Conservation (phyloP, 192 early-diverging fungal genomes). For the Coemansia umbellata region DNA sequence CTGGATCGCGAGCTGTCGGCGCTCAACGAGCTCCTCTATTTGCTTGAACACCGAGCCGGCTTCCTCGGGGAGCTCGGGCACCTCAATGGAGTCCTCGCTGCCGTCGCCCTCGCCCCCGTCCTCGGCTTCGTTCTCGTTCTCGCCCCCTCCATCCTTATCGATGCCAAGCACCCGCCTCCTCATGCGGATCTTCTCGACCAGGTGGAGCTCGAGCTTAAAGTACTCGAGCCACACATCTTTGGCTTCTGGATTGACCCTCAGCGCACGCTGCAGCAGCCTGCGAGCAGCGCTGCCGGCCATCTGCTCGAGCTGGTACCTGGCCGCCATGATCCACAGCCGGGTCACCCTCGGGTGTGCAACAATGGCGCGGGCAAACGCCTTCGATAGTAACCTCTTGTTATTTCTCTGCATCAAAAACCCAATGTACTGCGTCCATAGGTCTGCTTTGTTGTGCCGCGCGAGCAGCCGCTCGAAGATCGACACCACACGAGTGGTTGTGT, state of each 20-base stretch:
- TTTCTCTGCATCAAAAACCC: conserved; percentile 67
- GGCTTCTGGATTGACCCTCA: conserved; percentile 74
- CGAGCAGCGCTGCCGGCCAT: conserved; percentile 76
- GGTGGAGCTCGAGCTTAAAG: conserved; percentile 87
- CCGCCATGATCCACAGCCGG: conserved; percentile 88
- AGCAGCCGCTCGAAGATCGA: conserved; percentile 76
- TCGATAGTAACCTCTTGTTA: conserved; percentile 54
- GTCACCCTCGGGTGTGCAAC: conserved; percentile 79
- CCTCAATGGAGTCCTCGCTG: conserved; percentile 49
- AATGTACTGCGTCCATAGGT: conserved; percentile 92
- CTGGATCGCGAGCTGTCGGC: conserved; percentile 30
- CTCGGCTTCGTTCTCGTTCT: conserved; percentile 24
- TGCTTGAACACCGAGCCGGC: conserved; percentile 20
- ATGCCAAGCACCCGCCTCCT: conserved; percentile 78
- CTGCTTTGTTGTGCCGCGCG: conserved; percentile 73
- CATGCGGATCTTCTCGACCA: conserved; percentile 79
- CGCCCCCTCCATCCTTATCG: conserved; percentile 26
- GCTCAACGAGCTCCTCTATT: conserved; percentile 43
- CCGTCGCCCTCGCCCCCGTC: conserved; percentile 40
- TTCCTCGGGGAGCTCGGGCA: conserved; percentile 56
- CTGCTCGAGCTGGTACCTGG: conserved; percentile 83
- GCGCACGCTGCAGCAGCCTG: conserved; percentile 73
- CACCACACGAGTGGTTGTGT: conserved; percentile 73
- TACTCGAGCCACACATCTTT: conserved; percentile 87
- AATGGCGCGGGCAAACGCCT: conserved; percentile 79